Percentiles rank a stretch among this genome's conserved stretches.
Conservation (phyloP, 192 early-diverging fungal genomes). For the Phycomyces nitens region DNA sequence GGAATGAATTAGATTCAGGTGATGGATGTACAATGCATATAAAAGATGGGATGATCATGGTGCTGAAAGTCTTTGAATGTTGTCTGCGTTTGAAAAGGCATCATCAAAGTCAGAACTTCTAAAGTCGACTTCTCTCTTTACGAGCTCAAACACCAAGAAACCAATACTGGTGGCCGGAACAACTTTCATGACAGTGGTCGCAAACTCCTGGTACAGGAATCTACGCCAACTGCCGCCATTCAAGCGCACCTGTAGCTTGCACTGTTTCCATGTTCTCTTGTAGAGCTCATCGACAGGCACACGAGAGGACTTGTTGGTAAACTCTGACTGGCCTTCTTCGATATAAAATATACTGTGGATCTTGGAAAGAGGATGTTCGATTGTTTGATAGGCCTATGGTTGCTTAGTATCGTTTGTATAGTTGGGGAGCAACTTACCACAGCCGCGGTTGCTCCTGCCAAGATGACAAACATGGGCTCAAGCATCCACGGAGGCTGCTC, state of each 20-base stretch:
- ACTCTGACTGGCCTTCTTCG: conserved; percentile 55
- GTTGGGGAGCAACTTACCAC: conserved; percentile 18
- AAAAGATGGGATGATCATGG: too few relatives aligned
- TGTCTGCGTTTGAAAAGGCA: neutral
- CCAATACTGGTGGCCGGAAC: conserved; percentile 60
- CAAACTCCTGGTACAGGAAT: conserved; percentile 54
- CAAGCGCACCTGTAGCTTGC: conserved; percentile 38
- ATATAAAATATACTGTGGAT: conserved; percentile 65
- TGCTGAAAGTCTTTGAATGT: too few relatives aligned
- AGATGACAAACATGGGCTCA: conserved; percentile 38
- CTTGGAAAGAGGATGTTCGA: conserved; percentile 69
- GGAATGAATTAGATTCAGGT: too few relatives aligned
- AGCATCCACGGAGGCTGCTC: conserved; percentile 32
- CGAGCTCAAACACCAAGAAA: conserved; percentile 62
- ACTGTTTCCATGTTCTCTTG: conserved; percentile 49
- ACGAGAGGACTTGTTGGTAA: conserved; percentile 36
- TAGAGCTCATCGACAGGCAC: conserved; percentile 45
- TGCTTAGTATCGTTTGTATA: neutral
- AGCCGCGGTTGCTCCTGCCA: conserved; percentile 36
- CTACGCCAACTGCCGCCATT: conserved; percentile 42
- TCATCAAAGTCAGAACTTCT: conserved; percentile 26
- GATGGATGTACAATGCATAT: too few relatives aligned
- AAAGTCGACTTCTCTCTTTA: conserved; percentile 53
- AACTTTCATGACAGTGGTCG: conserved; percentile 41
- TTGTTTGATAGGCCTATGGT: conserved; percentile 59